Base-by-base conservation (phyloP, 164 flowering plant species). In the Hamamelis virginiana region DNA sequence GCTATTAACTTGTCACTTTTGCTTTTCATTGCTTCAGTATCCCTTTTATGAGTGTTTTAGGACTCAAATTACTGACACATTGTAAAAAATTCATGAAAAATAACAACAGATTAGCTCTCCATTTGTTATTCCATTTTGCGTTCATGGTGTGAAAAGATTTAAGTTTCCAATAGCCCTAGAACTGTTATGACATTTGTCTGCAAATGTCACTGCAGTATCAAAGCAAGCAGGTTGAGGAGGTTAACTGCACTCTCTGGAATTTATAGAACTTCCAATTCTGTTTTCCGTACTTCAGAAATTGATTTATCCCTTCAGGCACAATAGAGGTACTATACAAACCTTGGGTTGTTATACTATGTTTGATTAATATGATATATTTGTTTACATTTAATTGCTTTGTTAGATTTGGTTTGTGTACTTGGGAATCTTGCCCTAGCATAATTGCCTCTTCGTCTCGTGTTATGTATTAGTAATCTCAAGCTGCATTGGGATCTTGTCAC, bases 201-300 rank as follows among this genome's bases (percentile, higher is more conserved):
- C 83, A 64, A 67, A 80, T 86, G 85, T 72, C 74, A 64, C 82
- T 89, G 97, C 97, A 89, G 97, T 82, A 80, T 77, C 78, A 80
- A 79, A 83, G 77, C 80, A 77, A 80, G 83, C 86, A 84, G 84
- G 86, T 85, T 87, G 87, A 78, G 79, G 88, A 81, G 76, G 75
- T 78, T 69, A 60, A 64, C 69, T 74, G 76, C 77, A 56, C 64
- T 44, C 44, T 69, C 74, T 59, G 71, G 80, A 79, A 59, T 74
- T 65, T 68, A 27, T 76, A 62, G 78, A 77, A 82, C 72, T 57
- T 74, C 70, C 72, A 75, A 62, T 80, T 77, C 57, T 70, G 66
- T 76, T 61, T 77, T 63, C 62, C 69, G 22, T 68, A 22, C 68
- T 70, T 26, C 83, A 63, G 74, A 68, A 64, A 18, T 64, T 72